Base-by-base conservation (phyloP, 495 filamentous ascomycete genomes). In the Lophiotrema nucula region DNA sequence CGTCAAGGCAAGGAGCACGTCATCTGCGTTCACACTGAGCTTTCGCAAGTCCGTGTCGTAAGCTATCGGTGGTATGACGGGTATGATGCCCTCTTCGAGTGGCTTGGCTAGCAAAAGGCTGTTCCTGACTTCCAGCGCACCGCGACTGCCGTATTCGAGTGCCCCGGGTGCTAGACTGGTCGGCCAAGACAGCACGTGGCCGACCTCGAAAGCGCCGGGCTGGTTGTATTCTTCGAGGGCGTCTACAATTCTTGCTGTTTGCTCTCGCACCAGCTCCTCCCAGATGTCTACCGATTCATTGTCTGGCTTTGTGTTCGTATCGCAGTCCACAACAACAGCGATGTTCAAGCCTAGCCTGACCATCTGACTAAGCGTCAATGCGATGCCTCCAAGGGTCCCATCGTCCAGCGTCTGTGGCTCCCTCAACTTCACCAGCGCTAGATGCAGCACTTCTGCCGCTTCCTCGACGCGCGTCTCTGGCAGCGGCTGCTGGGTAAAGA, bases 381-480 rank as follows among this genome's bases (percentile, higher is more conserved):
- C 90, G 46, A 97, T 81, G 0, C 90, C 93, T 46, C 82, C 66
- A 1, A 97, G 65, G 0, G 81, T 86, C 5, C 73, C 69, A 50
- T 91, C 81, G 65, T 86, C 78, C 47, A 93, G 77, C 0, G 70
- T 68, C 65, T 93, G 84, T 3, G 88, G 87, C 22, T 79, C 79
- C 35, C 86, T 82, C 41, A 97, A 78, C 68, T 95, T 96, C 48
- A 99, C 84, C 54, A 99, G 69, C 11, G 93, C 91, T 27, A 95
- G 74, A 70, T 97, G 90, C 21, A 92, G 71, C 27, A 80, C 77
- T 38, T 82, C 78, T 44, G 75, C 43, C 19, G 24, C 43, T 16
- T 63, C 55, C 26, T 25, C 23, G 5, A 37, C 31, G 8, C 13
- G 46, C 35, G 54, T 48, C 27, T 47, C 48, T 6, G 57, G 39